Evolutionary conservation across 2,329 filamentous ascomycete species (phyloP), one percentile per base, ranked within the genome.

Genomic region (Fusarium chaquense): DNA sequence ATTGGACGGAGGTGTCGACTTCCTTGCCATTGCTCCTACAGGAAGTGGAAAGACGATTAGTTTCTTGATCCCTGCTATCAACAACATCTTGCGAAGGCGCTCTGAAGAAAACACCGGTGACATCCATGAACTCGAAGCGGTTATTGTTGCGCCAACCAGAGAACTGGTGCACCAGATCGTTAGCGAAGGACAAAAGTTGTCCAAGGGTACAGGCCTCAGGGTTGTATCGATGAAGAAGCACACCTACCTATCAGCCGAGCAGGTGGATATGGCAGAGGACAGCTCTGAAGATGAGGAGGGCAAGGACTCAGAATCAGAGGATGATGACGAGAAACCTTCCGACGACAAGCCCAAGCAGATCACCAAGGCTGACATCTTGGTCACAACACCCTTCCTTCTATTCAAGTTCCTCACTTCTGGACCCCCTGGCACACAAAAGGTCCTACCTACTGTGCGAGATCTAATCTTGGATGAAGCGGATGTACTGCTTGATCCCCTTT

Each of bases 21-120:
- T 99, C 40, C 80, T 99, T 67, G 93, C 93, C 0, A 90, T 98
- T 44, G 96, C 96, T 5, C 96, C 96, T 2, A 99, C 96, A 0
- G 96, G 96, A 26, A 98, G 95, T 78, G 96, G 96, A 45, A 99
- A 99, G 84, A 99, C 96, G 0, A 83, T 99, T 68, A 93, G 94
- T 20, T 99, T 98, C 75, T 81, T 98, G 74, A 92, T 99, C 43
- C 94, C 95, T 0, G 86, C 94, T 5, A 89, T 99, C 73, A 91
- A 97, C 76, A 86, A 88, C 46, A 89, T 97, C 43, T 83, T 93
- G 71, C 84, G 86, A 65, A 81, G 86, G 55, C 81, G 86, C 43
- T 83, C 85, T 1, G 81, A 84, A 40, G 80, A 84, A 71, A 78
- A 83, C 6, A 43, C 76, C 6, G 56, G 73, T 8, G 73, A 70